phyloP scores from a whole-genome alignment of 2,329 filamentous ascomycete genomes.

The Hypomyces rosellus region DNA sequence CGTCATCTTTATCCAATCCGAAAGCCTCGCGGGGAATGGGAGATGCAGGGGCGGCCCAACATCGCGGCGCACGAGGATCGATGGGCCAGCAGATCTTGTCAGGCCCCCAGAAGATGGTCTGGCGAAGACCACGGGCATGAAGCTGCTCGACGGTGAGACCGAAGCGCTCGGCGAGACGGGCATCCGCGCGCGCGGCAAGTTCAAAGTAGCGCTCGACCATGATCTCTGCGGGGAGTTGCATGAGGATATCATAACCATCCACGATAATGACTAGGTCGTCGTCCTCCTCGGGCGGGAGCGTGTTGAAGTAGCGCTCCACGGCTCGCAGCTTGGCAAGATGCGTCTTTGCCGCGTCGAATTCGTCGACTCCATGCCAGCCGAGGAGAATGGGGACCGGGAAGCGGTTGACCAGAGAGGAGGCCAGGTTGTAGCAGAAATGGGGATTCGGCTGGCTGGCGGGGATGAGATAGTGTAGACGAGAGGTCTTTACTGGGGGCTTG shows the following conservation, averaged over 20 bases:
- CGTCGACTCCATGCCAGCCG: conserved; percentile 31
- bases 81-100: conserved; percentile 40
- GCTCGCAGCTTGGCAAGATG: conserved; percentile 36
- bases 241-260: conserved; percentile 58
- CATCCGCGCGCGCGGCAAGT: conserved; percentile 46
- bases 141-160: conserved; percentile 30
- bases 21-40: conserved; percentile 27
- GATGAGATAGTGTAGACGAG: conserved; percentile 32
- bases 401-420: conserved; percentile 31
- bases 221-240: conserved; percentile 58
- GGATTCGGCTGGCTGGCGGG: conserved; percentile 32
- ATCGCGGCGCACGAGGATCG: conserved; percentile 30
- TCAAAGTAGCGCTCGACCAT: conserved; percentile 57
- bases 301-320: conserved; percentile 29
- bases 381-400: conserved; percentile 33
- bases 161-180: conserved; percentile 43
- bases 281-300: conserved; percentile 26
- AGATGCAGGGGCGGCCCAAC: conserved; percentile 34
- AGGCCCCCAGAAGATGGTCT: conserved; percentile 38
- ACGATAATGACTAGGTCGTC: conserved; percentile 58
- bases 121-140: conserved; percentile 25
- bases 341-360: conserved; percentile 28
- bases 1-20: conserved; percentile 29
- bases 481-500: conserved; percentile 13
- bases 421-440: conserved; percentile 32